Conservation (phyloP, 352 stramenopile species). For the Pythium insidiosum region DNA sequence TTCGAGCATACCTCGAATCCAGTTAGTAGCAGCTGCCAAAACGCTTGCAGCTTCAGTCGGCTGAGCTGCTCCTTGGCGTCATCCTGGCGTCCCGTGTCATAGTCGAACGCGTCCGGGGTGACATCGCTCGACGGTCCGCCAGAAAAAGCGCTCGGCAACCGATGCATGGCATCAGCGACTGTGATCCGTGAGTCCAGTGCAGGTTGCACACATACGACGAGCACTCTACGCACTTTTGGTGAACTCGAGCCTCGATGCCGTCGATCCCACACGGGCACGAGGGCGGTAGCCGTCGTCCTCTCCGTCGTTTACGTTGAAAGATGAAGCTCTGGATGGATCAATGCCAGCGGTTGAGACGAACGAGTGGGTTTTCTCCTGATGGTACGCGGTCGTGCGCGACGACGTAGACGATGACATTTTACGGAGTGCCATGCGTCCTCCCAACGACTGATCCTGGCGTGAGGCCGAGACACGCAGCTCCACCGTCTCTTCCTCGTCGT, state of each 20-base stretch:
- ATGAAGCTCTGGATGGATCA: too few species aligned
- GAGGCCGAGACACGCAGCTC: slow-evolving; percentile 19
- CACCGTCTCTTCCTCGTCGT: slow-evolving; percentile 29
- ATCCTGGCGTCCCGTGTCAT: slow-evolving; percentile 13
- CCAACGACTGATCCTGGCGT: slow-evolving; percentile 4
- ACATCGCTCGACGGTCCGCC: slow-evolving; percentile 12
- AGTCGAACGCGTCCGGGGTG: slow-evolving; percentile 16
- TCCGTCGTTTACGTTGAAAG: too few species aligned
- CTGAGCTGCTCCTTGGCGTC: slow-evolving; percentile 21
- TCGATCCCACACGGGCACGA: too few species aligned
- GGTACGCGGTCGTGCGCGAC: neutral
- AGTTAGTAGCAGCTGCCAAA: slow-evolving; percentile 47
- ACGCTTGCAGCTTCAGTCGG: slow-evolving; percentile 33
- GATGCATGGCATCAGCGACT: slow-evolving; percentile 23
- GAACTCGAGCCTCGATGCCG: slow-evolving; percentile 11
- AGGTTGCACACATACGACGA: slow-evolving; percentile 1
- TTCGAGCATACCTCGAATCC: slow-evolving; percentile 43
- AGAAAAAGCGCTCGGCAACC: slow-evolving; percentile 19
- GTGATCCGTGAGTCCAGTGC: neutral
- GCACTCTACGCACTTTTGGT: slow-evolving; percentile 15
- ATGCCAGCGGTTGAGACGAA: too few species aligned
- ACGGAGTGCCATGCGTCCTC: neutral
- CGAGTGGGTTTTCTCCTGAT: too few species aligned
- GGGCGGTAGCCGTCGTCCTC: too few species aligned
- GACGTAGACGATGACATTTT: slow-evolving; percentile 13